phyloP scores from a whole-genome alignment of 2,329 filamentous ascomycete genomes.

The Aspergillus pseudotamarii region DNA sequence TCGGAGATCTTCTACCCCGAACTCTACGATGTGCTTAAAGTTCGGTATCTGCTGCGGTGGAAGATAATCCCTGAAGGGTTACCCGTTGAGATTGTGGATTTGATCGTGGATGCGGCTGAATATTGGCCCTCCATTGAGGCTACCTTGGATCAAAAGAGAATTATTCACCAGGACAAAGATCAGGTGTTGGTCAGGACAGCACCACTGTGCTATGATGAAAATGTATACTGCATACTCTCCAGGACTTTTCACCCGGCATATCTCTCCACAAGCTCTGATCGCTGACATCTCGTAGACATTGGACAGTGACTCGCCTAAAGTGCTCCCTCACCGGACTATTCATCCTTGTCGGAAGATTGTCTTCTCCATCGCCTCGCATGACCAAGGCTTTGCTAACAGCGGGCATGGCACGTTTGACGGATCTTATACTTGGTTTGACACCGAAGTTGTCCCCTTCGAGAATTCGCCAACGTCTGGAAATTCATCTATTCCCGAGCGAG shows the following conservation, averaged over 20 bases:
- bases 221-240: slow-evolving; percentile 19
- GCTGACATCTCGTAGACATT: slow-evolving; percentile 14
- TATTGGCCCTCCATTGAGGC: slow-evolving; percentile 35
- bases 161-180: slow-evolving; percentile 36
- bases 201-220: slow-evolving; percentile 39
- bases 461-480: slow-evolving; percentile 25
- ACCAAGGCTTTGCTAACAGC: slow-evolving; percentile 38
- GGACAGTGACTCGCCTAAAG: slow-evolving; percentile 19
- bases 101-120: slow-evolving; percentile 43
- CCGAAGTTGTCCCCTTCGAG: slow-evolving; percentile 32
- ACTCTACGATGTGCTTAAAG: slow-evolving; percentile 37
- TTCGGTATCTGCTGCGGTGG: slow-evolving; percentile 35
- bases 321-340: slow-evolving; percentile 36
- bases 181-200: slow-evolving; percentile 37
- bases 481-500: slow-evolving; percentile 4
- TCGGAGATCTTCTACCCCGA: slow-evolving; percentile 27
- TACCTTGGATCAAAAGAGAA: slow-evolving; percentile 21
- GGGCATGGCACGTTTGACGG: slow-evolving; percentile 29
- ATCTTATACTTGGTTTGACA: slow-evolving; percentile 45
- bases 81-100: slow-evolving; percentile 42
- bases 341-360: slow-evolving; percentile 45
- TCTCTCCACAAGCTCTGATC: neutral
- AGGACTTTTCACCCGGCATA: neutral
- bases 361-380: slow-evolving; percentile 39
- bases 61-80: slow-evolving; percentile 28